Evolutionary conservation across 441 rosid species (phyloP).

Genomic region (Theobroma grandiflorum): DNA sequence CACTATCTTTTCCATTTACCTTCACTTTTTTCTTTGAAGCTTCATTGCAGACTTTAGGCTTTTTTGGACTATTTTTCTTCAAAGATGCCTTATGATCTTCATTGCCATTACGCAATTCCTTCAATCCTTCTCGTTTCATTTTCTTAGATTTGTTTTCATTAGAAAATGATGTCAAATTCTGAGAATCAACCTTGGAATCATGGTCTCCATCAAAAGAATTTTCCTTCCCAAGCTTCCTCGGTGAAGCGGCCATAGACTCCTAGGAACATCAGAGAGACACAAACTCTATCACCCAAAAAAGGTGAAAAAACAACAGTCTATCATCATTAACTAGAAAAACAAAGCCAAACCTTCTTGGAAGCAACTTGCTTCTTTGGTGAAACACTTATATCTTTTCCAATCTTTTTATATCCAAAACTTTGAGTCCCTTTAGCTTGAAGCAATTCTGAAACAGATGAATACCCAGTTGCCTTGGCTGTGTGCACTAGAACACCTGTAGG

Average conservation of each 20-base stretch:
- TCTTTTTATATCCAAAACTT: constrained; percentile 39
- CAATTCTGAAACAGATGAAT: constrained; percentile 75
- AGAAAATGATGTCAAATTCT: constrained; percentile 25
- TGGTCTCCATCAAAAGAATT: constrained; percentile 51
- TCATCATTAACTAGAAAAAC: background rate
- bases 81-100: constrained; percentile 29
- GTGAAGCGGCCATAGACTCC: constrained; percentile 42
- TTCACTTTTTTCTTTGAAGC: constrained; percentile 25
- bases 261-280: constrained; percentile 28
- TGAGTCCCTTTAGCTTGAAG: constrained; percentile 56
- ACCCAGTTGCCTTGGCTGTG: constrained; percentile 73
- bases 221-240: constrained; percentile 61
- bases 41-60: constrained; percentile 27
- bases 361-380: constrained; percentile 36
- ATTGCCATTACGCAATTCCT: constrained; percentile 43
- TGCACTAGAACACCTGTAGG: constrained; percentile 79
- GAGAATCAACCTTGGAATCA: constrained; percentile 34
- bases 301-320: constrained; percentile 10
- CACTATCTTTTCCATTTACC: constrained; percentile 7
- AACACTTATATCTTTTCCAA: constrained; percentile 31
- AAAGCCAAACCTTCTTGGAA: constrained; percentile 44
- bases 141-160: constrained; percentile 44
- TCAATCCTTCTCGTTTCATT: constrained; percentile 46
- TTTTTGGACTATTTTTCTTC: constrained; percentile 33
- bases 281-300: constrained; percentile 11